Evolutionary conservation across 441 rosid genomes (phyloP).

Genomic region (Croton laevigatus): DNA sequence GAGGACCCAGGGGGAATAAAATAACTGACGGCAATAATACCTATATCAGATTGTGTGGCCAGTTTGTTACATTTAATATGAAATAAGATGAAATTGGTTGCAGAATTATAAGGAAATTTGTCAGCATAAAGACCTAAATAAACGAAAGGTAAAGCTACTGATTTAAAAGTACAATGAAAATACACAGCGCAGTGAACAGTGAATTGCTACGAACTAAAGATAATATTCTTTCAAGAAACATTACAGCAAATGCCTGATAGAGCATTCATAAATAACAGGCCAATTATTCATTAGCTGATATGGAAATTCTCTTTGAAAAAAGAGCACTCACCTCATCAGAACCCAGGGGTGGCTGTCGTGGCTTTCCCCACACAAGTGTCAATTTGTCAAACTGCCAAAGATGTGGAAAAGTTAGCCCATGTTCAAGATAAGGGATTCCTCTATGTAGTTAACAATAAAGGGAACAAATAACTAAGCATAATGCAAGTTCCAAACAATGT

Average conservation of each 20-base stretch:
- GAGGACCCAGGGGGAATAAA: not conserved
- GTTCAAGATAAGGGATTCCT: not conserved
- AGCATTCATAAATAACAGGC: not conserved
- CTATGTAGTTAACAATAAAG: not conserved
- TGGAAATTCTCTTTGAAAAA: slow-evolving; percentile 12
- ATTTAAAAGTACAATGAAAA: not conserved
- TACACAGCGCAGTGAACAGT: not conserved
- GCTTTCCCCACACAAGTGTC: slow-evolving; percentile 89
- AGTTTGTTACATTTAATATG: not conserved
- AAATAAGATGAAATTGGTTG: not conserved
- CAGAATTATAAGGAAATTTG: slow-evolving; percentile 1
- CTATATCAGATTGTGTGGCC: not conserved
- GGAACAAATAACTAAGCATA: not conserved
- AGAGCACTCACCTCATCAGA: slow-evolving; percentile 58
- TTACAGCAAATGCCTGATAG: not conserved
- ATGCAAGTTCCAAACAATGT: not conserved
- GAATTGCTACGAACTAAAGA: not conserved
- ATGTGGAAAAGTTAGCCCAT: slow-evolving; percentile 14
- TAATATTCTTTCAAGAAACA: slow-evolving; percentile 4
- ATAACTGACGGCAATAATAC: not conserved
- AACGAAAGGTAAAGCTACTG: not conserved
- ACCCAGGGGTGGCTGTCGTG: slow-evolving; percentile 78
- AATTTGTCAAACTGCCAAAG: slow-evolving; percentile 75
- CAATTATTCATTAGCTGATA: slow-evolving; percentile 3
- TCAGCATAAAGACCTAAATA: not conserved